A percentile compares a stretch with the other conserved stretches of the same genome.
These are phyloP conservation scores for Aspergillus sp. DNA, from an alignment of 2,329 filamentous ascomycete genomes.

Conservation along the genomic window DNA sequence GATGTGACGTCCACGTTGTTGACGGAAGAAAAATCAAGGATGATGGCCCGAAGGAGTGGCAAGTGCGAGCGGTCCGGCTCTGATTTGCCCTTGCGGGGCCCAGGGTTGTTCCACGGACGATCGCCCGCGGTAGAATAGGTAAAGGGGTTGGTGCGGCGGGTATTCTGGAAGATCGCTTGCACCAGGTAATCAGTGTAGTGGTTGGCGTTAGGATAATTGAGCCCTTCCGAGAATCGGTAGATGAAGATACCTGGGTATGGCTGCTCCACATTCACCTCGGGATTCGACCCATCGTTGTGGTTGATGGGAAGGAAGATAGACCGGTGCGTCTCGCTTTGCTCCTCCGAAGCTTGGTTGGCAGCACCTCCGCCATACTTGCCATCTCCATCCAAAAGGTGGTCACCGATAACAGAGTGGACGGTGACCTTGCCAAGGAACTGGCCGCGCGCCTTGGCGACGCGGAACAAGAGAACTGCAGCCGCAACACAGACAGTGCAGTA, in stretches of 20 bases:
- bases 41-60: slow-evolving; percentile 75
- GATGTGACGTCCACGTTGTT: slow-evolving; percentile 93
- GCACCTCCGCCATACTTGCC: slow-evolving; percentile 48
- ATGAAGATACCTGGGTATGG: slow-evolving; percentile 93
- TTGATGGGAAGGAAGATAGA: slow-evolving; percentile 82
- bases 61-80: slow-evolving; percentile 43
- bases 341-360: slow-evolving; percentile 22
- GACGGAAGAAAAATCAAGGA: slow-evolving; percentile 86
- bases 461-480: slow-evolving; percentile 69
- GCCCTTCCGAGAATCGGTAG: slow-evolving; percentile 88
- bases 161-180: slow-evolving; percentile 58
- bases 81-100: slow-evolving; percentile 53
- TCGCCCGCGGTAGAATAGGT: slow-evolving; percentile 61
- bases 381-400: slow-evolving; percentile 61
- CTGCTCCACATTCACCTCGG: slow-evolving; percentile 65
- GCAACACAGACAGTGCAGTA: slow-evolving; percentile 78
- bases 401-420: slow-evolving; percentile 74
- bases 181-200: slow-evolving; percentile 76
- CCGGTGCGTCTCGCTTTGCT: slow-evolving; percentile 48
- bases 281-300: slow-evolving; percentile 86
- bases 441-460: slow-evolving; percentile 73
- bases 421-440: slow-evolving; percentile 75
- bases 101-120: slow-evolving; percentile 91
- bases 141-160: slow-evolving; percentile 65
- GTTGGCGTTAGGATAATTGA: slow-evolving; percentile 92